phyloP scores from a whole-genome alignment of 73 alveolate species.

The Paramecium sexaurelia region DNA sequence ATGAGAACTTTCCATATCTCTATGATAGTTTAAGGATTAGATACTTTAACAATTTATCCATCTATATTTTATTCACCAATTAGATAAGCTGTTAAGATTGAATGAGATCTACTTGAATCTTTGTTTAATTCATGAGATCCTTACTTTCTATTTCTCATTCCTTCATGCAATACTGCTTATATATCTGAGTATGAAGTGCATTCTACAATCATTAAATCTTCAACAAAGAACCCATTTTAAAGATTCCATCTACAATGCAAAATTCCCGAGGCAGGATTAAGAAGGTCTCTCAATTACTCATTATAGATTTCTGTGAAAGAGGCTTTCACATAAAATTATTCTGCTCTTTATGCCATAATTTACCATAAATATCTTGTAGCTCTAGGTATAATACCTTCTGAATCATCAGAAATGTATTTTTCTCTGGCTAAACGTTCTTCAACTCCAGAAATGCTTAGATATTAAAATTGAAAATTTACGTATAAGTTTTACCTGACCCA shows the following conservation, averaged over 20 bases:
- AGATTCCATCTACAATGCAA: conserved; percentile 97
- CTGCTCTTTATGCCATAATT: conserved; percentile 84
- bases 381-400: conserved; percentile 94
- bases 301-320: conserved; percentile 92
- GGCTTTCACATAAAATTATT: conserved; percentile 92
- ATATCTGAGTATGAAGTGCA: conserved; percentile 95
- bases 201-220: conserved; percentile 96
- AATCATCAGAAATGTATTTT: conserved; percentile 87
- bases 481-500: conserved; percentile 97
- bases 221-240: conserved; percentile 98
- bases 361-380: conserved; percentile 92
- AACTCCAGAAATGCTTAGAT: conserved; percentile 76
- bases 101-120: conserved; percentile 97
- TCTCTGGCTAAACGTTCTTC: conserved; percentile 92
- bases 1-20: conserved; percentile 97
- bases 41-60: conserved; percentile 86
- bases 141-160: conserved; percentile 96
- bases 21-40: neutral
- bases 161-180: conserved; percentile 97
- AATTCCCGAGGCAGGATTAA: conserved; percentile 87
- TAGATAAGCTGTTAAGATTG: conserved; percentile 92
- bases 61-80: conserved; percentile 91
- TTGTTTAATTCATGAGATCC: conserved; percentile 98
- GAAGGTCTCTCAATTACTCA: conserved; percentile 92
- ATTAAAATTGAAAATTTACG: conserved; percentile 74